These are phyloP conservation scores for Pachysandra terminalis DNA, from an alignment of 164 flowering plant species.

Conservation along the genomic window DNA sequence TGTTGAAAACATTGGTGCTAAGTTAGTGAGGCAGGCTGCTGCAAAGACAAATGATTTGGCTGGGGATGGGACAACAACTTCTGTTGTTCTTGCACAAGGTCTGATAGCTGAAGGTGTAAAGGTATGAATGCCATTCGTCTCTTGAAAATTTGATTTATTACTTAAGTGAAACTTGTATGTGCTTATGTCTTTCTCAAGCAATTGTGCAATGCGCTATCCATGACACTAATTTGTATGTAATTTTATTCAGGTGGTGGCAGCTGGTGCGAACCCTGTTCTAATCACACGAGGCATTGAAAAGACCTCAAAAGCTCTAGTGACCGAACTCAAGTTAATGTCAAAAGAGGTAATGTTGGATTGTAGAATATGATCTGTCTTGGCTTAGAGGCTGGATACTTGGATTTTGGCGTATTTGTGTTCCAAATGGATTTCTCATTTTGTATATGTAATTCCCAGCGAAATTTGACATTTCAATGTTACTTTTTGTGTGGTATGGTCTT, in stretches of 20 bases:
- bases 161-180: no score
- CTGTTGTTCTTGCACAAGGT: slow-evolving; percentile 99
- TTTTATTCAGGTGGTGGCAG: slow-evolving; percentile 79
- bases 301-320: slow-evolving; percentile 84
- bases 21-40: slow-evolving; percentile 97
- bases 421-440: background rate
- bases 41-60: slow-evolving; percentile 98
- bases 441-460: background rate
- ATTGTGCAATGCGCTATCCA: background rate
- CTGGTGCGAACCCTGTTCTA: slow-evolving; percentile 97
- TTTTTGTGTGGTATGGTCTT: background rate
- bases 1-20: slow-evolving; percentile 97
- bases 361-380: background rate
- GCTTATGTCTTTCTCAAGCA: no score
- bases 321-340: slow-evolving; percentile 75
- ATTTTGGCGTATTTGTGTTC: background rate
- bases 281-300: slow-evolving; percentile 97
- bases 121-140: slow-evolving; percentile 37
- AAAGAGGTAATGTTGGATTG: slow-evolving; percentile 58
- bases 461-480: background rate
- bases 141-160: background rate
- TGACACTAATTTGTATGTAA: slow-evolving; percentile 1
- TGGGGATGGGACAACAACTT: slow-evolving; percentile 99
- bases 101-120: slow-evolving; percentile 95
- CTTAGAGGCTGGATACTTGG: background rate